phyloP scores from a whole-genome alignment of 208 protist species.

The Trypanosoma rangeli region DNA sequence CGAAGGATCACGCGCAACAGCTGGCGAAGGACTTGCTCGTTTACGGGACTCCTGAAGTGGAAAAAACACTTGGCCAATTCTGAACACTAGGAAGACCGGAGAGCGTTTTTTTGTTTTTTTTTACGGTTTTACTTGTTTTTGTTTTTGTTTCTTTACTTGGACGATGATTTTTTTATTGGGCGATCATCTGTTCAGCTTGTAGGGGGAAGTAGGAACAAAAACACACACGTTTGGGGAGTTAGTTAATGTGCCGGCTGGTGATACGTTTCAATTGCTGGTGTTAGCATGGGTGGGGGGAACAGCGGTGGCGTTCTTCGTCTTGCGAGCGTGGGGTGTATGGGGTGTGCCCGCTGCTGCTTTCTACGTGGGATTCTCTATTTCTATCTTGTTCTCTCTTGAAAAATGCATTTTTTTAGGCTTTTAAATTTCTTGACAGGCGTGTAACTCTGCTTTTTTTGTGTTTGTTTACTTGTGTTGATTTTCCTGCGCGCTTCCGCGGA shows the following conservation, averaged over 20 bases:
- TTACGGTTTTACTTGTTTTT: not conserved
- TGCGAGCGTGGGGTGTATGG: too few relatives aligned
- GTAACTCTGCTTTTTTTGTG: not conserved
- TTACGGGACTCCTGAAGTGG: constrained; percentile 35
- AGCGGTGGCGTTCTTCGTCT: too few relatives aligned
- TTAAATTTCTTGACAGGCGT: constrained; percentile 10
- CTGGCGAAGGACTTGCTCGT: constrained; percentile 78
- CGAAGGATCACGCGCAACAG: constrained; percentile 54
- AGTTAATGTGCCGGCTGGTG: too few relatives aligned
- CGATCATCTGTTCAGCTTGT: not conserved
- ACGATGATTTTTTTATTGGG: not conserved
- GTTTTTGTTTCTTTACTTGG: not conserved
- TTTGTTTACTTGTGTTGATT: constrained; percentile 35
- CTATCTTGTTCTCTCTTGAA: constrained; percentile 2
- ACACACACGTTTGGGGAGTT: not conserved
- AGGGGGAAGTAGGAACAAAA: not conserved
- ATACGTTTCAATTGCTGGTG: too few relatives aligned
- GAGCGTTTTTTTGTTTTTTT: constrained; percentile 1
- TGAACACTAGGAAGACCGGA: not conserved
- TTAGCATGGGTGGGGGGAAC: too few relatives aligned
- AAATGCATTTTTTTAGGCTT: constrained; percentile 21
- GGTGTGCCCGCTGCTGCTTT: not conserved
- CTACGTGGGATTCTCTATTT: constrained; percentile 9
- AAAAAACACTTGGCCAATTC: constrained; percentile 25
- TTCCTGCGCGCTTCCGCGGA: constrained; percentile 26